phyloP scores from a whole-genome alignment of 768 basidiomycete genomes.

The Austroboletus eburneus region DNA sequence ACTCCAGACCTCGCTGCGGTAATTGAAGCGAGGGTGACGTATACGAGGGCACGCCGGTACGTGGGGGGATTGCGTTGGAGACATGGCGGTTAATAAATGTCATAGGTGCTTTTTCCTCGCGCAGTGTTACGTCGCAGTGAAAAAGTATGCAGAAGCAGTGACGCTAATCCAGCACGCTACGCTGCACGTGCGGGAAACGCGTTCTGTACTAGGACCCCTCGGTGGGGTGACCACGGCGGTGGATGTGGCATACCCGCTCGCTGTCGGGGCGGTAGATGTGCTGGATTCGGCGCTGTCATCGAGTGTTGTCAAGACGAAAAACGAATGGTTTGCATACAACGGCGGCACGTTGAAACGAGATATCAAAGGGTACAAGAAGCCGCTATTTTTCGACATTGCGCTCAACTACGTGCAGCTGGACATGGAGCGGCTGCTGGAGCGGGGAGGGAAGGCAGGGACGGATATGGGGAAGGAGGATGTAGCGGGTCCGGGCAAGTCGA shows the following conservation, averaged over 20 bases:
- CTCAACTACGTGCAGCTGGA: conserved; percentile 89
- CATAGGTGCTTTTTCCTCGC: conserved; percentile 72
- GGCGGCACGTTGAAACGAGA: conserved; percentile 53
- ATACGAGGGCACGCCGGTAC: conserved; percentile 71
- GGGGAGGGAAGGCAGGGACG: conserved; percentile 56
- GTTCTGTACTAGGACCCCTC: conserved; percentile 47
- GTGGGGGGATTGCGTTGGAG: conserved; percentile 7
- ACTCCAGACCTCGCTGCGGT: conserved; percentile 77
- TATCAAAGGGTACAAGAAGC: conserved; percentile 63
- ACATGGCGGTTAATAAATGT: conserved; percentile 1
- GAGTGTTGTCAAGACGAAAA: conserved; percentile 53
- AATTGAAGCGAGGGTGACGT: conserved; percentile 71
- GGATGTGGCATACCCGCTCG: conserved; percentile 52
- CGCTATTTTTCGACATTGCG: conserved; percentile 90
- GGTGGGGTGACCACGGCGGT: conserved; percentile 39
- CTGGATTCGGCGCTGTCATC: conserved; percentile 51
- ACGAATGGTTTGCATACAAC: conserved; percentile 75
- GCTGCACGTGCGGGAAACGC: conserved; percentile 72
- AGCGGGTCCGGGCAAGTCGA: conserved; percentile 42
- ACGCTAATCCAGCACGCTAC: conserved; percentile 66
- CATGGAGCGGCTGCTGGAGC: conserved; percentile 67
- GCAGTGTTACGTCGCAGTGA: conserved; percentile 64
- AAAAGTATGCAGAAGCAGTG: conserved; percentile 70
- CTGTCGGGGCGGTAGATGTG: conserved; percentile 36
- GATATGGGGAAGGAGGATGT: conserved; percentile 14